phyloP scores from a whole-genome alignment of 208 protist genomes.

The Leishmania lainsoni region DNA sequence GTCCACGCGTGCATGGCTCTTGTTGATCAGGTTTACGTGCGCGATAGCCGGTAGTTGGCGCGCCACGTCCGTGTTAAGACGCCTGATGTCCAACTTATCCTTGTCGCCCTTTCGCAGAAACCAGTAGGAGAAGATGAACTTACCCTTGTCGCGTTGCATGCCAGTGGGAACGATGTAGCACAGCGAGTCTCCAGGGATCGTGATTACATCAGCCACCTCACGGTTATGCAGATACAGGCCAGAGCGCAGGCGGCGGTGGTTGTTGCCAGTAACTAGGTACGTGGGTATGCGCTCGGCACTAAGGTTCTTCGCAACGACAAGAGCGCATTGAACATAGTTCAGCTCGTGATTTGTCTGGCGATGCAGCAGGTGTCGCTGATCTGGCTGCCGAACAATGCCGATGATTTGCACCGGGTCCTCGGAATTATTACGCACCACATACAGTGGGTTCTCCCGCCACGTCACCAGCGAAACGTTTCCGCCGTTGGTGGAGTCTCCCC shows the following conservation, averaged over 20 bases:
- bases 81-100: slow-evolving; percentile 41
- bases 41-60: slow-evolving; percentile 67
- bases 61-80: slow-evolving; percentile 57
- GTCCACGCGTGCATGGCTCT: slow-evolving; percentile 70
- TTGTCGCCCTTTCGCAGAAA: slow-evolving; percentile 47
- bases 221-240: slow-evolving; percentile 63
- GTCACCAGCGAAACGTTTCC: slow-evolving; percentile 65
- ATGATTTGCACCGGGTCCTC: slow-evolving; percentile 68
- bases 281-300: slow-evolving; percentile 55
- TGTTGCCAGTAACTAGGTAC: slow-evolving; percentile 82
- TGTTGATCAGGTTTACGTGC: slow-evolving; percentile 58
- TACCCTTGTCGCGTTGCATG: slow-evolving; percentile 70
- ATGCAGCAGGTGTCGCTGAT: slow-evolving; percentile 79
- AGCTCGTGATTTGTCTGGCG: slow-evolving; percentile 57
- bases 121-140: slow-evolving; percentile 88
- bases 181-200: slow-evolving; percentile 64
- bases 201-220: slow-evolving; percentile 71
- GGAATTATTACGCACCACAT: slow-evolving; percentile 45
- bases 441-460: slow-evolving; percentile 79
- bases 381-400: slow-evolving; percentile 76
- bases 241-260: slow-evolving; percentile 72
- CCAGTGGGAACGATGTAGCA: slow-evolving; percentile 78
- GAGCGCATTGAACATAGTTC: slow-evolving; percentile 74
- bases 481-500: slow-evolving; percentile 61
- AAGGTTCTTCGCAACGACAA: slow-evolving; percentile 54